Percentiles rank a stretch among this genome's conserved stretches.
Evolutionary conservation across 2,329 filamentous ascomycete species (phyloP).

Genomic region (Aspergillus luchuensis): DNA sequence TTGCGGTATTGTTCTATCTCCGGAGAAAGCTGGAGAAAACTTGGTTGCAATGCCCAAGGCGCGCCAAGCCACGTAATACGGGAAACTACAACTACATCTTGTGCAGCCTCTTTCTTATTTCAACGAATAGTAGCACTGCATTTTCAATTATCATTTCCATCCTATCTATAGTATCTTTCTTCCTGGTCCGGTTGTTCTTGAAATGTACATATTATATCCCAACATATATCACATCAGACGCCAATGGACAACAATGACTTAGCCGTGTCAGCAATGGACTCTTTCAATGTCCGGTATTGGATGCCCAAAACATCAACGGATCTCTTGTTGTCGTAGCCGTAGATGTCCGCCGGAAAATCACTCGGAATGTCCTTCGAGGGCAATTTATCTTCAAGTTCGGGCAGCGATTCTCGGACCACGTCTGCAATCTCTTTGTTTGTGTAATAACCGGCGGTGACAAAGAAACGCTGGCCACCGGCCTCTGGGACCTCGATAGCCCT

Average conservation of each 20-base stretch:
- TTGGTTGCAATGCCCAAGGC: constrained; percentile 28
- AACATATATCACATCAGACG: constrained; percentile 21
- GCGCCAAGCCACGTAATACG: constrained; percentile 30
- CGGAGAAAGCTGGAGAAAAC: constrained; percentile 34
- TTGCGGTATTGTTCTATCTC: constrained; percentile 17
- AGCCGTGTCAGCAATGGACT: constrained; percentile 42
- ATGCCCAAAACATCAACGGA: constrained; percentile 46
- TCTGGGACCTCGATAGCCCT: constrained; percentile 49
- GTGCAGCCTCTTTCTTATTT: constrained; percentile 18
- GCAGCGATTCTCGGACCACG: constrained; percentile 45
- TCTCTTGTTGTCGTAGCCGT: constrained; percentile 42
- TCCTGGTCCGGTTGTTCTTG: neutral
- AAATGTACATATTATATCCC: neutral
- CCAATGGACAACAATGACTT: constrained; percentile 38
- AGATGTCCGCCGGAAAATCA: constrained; percentile 34
- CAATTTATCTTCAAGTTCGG: constrained; percentile 45
- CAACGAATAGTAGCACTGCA: neutral
- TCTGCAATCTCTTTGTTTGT: constrained; percentile 47
- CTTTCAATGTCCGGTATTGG: constrained; percentile 42
- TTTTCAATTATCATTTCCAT: neutral
- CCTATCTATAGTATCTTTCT: neutral
- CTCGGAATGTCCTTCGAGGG: constrained; percentile 38
- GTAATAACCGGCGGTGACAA: constrained; percentile 45
- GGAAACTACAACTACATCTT: constrained; percentile 20
- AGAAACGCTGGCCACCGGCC: constrained; percentile 50